Conservation (phyloP, 352 stramenopile genomes). For the Phytopythium oedochilum region DNA sequence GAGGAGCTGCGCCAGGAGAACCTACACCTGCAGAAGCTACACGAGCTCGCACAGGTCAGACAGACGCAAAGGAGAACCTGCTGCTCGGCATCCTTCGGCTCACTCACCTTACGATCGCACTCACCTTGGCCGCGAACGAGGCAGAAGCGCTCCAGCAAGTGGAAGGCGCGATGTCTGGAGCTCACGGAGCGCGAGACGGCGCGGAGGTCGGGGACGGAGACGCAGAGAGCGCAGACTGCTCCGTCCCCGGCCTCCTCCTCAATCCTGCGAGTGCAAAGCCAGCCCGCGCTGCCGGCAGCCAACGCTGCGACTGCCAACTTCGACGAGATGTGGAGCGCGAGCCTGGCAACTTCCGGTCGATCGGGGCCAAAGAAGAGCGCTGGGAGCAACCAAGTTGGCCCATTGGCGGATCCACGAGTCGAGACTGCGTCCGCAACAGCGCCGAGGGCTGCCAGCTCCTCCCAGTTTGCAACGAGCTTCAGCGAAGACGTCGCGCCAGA, state of each 20-base stretch:
- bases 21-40: constrained; percentile 41
- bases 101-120: too few relatives aligned
- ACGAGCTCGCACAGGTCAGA: constrained; percentile 48
- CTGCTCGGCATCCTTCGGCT: too few relatives aligned
- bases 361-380: not conserved
- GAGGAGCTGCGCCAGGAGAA: constrained; percentile 67
- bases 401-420: not conserved
- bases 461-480: too few relatives aligned
- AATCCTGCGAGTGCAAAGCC: constrained; percentile 32
- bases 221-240: constrained; percentile 32
- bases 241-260: constrained; percentile 12
- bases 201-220: constrained; percentile 25
- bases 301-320: constrained; percentile 22
- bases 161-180: constrained; percentile 54
- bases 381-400: not conserved
- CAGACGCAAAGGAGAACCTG: too few relatives aligned
- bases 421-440: not conserved
- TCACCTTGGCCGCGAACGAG: not conserved
- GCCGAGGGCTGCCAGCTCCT: too few relatives aligned
- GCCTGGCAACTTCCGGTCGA: constrained; percentile 11
- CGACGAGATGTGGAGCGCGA: constrained; percentile 67
- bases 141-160: constrained; percentile 69
- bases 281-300: constrained; percentile 16
- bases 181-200: constrained; percentile 37
- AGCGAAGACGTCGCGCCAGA: not conserved